Conservation (phyloP, 2,329 filamentous ascomycete species). For the Amphichorda felina region DNA sequence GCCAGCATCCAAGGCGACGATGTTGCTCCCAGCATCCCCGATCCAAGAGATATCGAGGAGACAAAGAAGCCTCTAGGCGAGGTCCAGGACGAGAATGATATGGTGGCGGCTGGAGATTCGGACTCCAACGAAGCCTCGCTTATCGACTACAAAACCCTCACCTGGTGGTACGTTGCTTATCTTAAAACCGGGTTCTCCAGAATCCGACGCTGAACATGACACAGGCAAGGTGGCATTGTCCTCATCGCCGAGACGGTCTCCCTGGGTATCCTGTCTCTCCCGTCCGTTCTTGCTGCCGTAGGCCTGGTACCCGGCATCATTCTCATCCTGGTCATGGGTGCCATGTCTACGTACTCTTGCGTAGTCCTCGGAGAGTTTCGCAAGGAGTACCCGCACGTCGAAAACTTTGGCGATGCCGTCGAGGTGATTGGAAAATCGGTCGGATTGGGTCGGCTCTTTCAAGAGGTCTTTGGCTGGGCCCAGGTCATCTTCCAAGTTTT, state of each 20-base stretch:
- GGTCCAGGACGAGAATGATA: not conserved
- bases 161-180: constrained; percentile 20
- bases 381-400: constrained; percentile 54
- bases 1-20: not conserved
- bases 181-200: not conserved
- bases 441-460: constrained; percentile 38
- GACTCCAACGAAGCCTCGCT: not conserved
- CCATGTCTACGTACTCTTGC: constrained; percentile 55
- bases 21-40: no score
- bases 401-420: constrained; percentile 55
- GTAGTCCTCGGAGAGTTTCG: constrained; percentile 54
- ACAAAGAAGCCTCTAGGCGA: not conserved
- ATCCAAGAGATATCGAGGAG: not conserved
- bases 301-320: constrained; percentile 64
- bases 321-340: constrained; percentile 53
- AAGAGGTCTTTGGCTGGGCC: constrained; percentile 45
- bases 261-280: constrained; percentile 56
- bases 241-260: constrained; percentile 32
- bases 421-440: constrained; percentile 36
- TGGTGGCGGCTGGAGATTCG: not conserved
- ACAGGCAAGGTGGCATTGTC: constrained; percentile 31
- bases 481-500: constrained; percentile 54
- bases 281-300: constrained; percentile 60
- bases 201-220: not conserved
- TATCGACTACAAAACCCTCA: constrained; percentile 24